Evolutionary conservation across 23 red algal genomes (phyloP).

Genomic region (Gracilaria domingensis): DNA sequence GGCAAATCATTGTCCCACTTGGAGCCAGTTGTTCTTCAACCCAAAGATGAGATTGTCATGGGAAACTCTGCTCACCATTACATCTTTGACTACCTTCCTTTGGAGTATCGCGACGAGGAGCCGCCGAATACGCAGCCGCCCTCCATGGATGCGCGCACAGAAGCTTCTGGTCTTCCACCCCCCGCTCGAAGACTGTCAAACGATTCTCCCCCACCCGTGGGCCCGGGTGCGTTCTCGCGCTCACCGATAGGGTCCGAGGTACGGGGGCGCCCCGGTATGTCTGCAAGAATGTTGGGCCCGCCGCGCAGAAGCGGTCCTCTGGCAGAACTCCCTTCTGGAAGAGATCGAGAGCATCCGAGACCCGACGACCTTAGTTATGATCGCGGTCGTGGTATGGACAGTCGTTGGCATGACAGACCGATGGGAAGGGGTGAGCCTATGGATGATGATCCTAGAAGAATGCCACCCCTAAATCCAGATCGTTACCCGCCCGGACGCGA

Average conservation of each 20-base stretch:
- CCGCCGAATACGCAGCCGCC: neutral
- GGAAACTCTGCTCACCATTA: conserved; percentile 26
- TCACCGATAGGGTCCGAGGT: neutral
- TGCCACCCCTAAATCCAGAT: neutral
- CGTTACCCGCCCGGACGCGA: neutral
- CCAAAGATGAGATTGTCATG: conserved; percentile 6
- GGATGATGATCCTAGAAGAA: conserved; percentile 9
- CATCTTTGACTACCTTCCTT: conserved; percentile 31
- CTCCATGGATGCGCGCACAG: conserved; percentile 10
- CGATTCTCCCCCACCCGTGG: neutral
- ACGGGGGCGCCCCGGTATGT: neutral
- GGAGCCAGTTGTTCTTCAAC: neutral
- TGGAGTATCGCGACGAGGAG: conserved; percentile 6
- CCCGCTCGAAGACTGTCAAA: conserved; percentile 11
- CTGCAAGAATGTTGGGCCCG: conserved; percentile 9
- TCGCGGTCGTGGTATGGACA: conserved; percentile 6
- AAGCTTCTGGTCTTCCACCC: conserved; percentile 14
- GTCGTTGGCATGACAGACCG: conserved; percentile 9
- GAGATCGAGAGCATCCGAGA: neutral
- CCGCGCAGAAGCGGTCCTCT: neutral
- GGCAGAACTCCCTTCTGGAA: neutral
- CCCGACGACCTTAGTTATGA: neutral
- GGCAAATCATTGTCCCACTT: conserved; percentile 4
- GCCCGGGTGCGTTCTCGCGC: neutral
- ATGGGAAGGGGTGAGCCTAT: conserved; percentile 2